Percentiles rank a stretch among this genome's conserved stretches.
These are phyloP conservation scores for Zymoseptoria brevis DNA, from an alignment of 2,329 filamentous ascomycete genomes.

Conservation along the genomic window DNA sequence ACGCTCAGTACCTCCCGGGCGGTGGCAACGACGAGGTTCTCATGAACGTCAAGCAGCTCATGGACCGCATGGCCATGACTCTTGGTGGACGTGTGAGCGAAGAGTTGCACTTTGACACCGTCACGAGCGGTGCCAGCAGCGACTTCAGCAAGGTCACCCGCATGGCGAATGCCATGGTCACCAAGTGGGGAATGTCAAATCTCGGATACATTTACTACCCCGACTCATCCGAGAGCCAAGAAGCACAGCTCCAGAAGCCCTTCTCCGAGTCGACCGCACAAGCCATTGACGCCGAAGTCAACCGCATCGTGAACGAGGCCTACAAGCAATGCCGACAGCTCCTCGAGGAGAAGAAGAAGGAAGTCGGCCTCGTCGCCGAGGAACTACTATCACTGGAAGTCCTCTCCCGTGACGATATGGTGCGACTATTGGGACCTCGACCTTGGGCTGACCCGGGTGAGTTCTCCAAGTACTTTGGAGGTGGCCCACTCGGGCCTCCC, in stretches of 20 bases:
- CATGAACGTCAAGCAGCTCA: slow-evolving; percentile 90
- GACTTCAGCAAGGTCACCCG: slow-evolving; percentile 98
- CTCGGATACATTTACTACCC: slow-evolving; percentile 90
- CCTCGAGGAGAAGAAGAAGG: slow-evolving; percentile 74
- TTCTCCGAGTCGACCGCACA: slow-evolving; percentile 92
- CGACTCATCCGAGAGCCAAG: slow-evolving; percentile 35
- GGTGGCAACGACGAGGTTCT: slow-evolving; percentile 88
- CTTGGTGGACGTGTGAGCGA: slow-evolving; percentile 91
- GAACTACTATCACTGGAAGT: slow-evolving; percentile 90
- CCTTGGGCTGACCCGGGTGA: slow-evolving; percentile 80
- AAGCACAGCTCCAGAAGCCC: slow-evolving; percentile 77
- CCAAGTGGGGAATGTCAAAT: slow-evolving; percentile 98
- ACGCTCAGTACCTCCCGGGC: slow-evolving; percentile 91
- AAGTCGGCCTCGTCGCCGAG: slow-evolving; percentile 84
- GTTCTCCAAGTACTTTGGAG: slow-evolving; percentile 83
- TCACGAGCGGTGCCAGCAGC: slow-evolving; percentile 89
- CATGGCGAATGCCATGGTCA: slow-evolving; percentile 96
- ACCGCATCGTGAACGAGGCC: slow-evolving; percentile 82
- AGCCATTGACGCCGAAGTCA: slow-evolving; percentile 84
- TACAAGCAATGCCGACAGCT: slow-evolving; percentile 85
- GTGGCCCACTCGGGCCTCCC: slow-evolving; percentile 16
- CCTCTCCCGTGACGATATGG: slow-evolving; percentile 82
- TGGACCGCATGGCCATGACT: slow-evolving; percentile 99
- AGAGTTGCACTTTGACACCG: slow-evolving; percentile 92
- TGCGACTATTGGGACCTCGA: slow-evolving; percentile 74